phyloP scores from a whole-genome alignment of 2,329 filamentous ascomycete species.

The Cercospora beticola region DNA sequence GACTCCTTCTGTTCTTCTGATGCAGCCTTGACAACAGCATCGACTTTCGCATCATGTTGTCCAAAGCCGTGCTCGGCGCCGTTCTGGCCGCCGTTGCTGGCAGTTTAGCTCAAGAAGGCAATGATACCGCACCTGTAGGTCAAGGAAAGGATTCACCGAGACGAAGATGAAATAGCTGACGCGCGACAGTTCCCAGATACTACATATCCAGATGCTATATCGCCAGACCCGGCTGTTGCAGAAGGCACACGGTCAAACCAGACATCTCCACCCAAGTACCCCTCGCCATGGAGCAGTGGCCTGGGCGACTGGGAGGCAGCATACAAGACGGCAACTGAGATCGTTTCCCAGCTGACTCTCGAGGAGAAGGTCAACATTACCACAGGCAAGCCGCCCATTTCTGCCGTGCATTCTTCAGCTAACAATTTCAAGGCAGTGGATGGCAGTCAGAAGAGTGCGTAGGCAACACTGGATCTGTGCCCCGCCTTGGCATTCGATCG shows the following conservation, averaged over 20 bases:
- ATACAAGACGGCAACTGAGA: conserved; percentile 70
- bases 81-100: conserved; percentile 12
- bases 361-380: conserved; percentile 78
- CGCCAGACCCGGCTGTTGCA: conserved; percentile 27
- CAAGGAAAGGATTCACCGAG: not conserved
- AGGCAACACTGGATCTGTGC: conserved; percentile 63
- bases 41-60: conserved; percentile 12
- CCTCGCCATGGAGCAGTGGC: conserved; percentile 82
- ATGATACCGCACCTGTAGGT: conserved; percentile 20
- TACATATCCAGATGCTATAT: conserved; percentile 19
- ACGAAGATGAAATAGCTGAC: not conserved
- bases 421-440: conserved; percentile 62
- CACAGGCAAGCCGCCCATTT: conserved; percentile 10
- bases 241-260: conserved; percentile 35
- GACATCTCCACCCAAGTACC: conserved; percentile 68
- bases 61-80: conserved; percentile 14
- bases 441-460: conserved; percentile 72
- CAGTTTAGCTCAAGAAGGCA: conserved; percentile 18
- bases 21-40: conserved; percentile 2
- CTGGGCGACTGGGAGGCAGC: conserved; percentile 72
- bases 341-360: conserved; percentile 79
- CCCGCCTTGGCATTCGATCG: conserved; percentile 40
- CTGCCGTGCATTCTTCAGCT: not conserved
- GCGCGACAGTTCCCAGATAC: conserved; percentile 16
- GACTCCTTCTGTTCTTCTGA: not conserved